Conservation (phyloP, 2,329 filamentous ascomycete species). For the Aspergillus unguis region DNA sequence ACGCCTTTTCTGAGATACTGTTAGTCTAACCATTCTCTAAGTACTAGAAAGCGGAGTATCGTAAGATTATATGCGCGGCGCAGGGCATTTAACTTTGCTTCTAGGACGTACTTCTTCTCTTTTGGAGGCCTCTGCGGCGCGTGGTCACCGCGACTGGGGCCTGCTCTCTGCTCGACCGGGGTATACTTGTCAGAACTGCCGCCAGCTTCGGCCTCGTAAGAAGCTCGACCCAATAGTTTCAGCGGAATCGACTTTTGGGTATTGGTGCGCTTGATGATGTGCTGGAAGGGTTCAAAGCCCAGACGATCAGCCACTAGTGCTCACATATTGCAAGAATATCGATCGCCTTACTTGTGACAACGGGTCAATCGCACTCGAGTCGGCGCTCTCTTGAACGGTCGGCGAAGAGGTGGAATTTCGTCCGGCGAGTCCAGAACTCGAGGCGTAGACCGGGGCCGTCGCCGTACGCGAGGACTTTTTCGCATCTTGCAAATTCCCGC, state of each 20-base stretch:
- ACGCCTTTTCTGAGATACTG: constrained; percentile 66
- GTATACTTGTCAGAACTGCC: constrained; percentile 30
- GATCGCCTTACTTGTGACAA: constrained; percentile 57
- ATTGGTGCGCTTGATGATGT: constrained; percentile 65
- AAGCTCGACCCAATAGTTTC: constrained; percentile 39
- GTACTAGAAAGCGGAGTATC: constrained; percentile 6
- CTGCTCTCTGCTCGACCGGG: constrained; percentile 24
- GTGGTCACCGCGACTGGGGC: constrained; percentile 30
- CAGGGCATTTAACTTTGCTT: neutral
- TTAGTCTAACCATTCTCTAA: neutral
- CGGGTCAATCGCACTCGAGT: constrained; percentile 58
- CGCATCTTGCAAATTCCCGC: constrained; percentile 27
- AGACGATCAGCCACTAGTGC: constrained; percentile 12
- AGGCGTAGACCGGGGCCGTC: constrained; percentile 18
- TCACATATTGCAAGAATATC: constrained; percentile 2
- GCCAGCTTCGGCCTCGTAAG: constrained; percentile 41
- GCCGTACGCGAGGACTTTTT: constrained; percentile 22
- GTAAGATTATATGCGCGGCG: neutral
- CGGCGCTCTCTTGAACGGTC: constrained; percentile 27
- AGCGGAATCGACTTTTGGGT: constrained; percentile 57
- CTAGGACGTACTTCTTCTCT: constrained; percentile 62
- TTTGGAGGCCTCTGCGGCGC: constrained; percentile 41
- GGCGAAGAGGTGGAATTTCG: constrained; percentile 27
- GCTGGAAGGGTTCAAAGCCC: constrained; percentile 38
- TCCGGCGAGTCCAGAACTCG: constrained; percentile 16